Conservation (phyloP, 1,139 yeast genomes). For the Pichia sp. region DNA sequence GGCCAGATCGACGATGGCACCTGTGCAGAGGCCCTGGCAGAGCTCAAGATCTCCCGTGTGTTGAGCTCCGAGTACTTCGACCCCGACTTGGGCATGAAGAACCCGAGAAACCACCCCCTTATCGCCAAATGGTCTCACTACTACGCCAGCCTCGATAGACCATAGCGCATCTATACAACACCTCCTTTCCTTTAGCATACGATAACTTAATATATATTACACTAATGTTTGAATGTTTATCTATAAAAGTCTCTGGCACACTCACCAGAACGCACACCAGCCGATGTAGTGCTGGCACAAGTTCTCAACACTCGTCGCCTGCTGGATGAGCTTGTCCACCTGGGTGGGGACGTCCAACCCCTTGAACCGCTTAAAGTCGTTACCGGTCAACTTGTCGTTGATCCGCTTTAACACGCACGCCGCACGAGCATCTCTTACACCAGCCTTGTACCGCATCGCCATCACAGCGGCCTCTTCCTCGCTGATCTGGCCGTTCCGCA, state of each 20-base stretch:
- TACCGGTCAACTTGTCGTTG: slow-evolving; percentile 88
- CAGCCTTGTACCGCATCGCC: slow-evolving; percentile 73
- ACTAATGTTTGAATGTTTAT: neutral
- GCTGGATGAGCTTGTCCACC: slow-evolving; percentile 90
- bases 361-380: slow-evolving; percentile 72
- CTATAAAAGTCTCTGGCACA: neutral
- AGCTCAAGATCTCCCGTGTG: slow-evolving; percentile 49
- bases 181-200: too few species aligned
- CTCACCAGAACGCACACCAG: slow-evolving; percentile 97
- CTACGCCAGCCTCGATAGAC: neutral
- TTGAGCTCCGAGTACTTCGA: slow-evolving; percentile 50
- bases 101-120: slow-evolving; percentile 36
- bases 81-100: slow-evolving; percentile 40
- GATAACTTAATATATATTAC: too few species aligned
- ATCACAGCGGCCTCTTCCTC: slow-evolving; percentile 70
- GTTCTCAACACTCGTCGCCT: slow-evolving; percentile 95
- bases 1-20: slow-evolving; percentile 22
- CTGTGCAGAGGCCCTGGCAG: slow-evolving; percentile 39
- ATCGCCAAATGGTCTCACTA: slow-evolving; percentile 36
- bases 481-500: slow-evolving; percentile 70
- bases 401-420: slow-evolving; percentile 85
- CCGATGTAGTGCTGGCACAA: slow-evolving; percentile 96
- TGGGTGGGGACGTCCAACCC: slow-evolving; percentile 83
- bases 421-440: slow-evolving; percentile 85
- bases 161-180: neutral